Conservation (phyloP, 1,139 yeast genomes). For the Yamadazyma kanchanaburiensis region DNA sequence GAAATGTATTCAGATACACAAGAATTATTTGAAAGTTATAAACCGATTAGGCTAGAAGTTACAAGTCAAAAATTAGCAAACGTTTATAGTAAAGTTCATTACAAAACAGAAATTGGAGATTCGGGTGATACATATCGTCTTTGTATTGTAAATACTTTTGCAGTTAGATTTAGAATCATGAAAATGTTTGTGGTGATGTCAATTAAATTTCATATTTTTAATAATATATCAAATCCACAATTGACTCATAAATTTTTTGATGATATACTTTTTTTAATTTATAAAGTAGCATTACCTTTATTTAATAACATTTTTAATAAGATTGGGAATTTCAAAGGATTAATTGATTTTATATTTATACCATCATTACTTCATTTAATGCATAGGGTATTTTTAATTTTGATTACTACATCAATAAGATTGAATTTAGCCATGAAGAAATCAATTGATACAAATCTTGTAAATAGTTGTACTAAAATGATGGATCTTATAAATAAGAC, state of each 20-base stretch:
- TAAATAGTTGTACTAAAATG: conserved; percentile 1
- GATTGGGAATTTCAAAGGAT: conserved; percentile 1
- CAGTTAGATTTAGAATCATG: conserved; percentile 1
- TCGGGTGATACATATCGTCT: neutral
- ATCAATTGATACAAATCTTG: neutral
- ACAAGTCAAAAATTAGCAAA: conserved; percentile 1
- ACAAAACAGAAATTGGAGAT: neutral
- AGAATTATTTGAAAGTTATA: conserved; percentile 2
- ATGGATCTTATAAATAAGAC: neutral
- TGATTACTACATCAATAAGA: conserved; percentile 1
- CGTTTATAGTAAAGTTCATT: neutral
- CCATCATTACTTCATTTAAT: conserved; percentile 3
- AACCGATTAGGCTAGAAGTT: conserved; percentile 1
- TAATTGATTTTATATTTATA: conserved; percentile 2
- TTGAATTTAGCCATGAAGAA: conserved; percentile 3
- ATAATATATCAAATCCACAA: neutral
- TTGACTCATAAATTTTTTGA: conserved; percentile 1
- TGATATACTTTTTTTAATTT: conserved; percentile 1
- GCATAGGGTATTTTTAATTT: conserved; percentile 2
- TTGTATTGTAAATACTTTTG: conserved; percentile 1
- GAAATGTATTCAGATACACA: conserved; percentile 2
- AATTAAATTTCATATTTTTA: conserved; percentile 2
- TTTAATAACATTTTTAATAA: conserved; percentile 1
- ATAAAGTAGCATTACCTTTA: conserved; percentile 1
- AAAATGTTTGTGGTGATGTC: neutral